Evolutionary conservation across 768 basidiomycete species (phyloP).

Genomic region (Calocera viscosa): DNA sequence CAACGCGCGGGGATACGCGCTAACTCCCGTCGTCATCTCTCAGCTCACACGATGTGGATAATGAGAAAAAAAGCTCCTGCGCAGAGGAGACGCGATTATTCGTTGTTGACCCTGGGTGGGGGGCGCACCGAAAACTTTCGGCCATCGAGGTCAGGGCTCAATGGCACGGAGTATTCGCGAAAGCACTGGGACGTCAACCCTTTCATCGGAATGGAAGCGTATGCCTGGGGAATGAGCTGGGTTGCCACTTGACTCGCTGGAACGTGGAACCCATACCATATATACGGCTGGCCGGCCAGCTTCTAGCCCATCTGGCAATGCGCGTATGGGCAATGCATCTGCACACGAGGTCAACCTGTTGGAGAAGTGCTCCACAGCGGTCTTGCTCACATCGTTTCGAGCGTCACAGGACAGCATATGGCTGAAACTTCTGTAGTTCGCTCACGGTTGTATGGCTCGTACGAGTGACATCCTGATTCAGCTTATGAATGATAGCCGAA

Average conservation of each 20-base stretch:
- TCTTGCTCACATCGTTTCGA: slow-evolving; percentile 7
- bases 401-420: slow-evolving; percentile 3
- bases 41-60: too few relatives aligned
- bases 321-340: not conserved
- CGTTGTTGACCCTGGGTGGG: not conserved
- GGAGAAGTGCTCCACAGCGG: not conserved
- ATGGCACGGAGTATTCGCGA: not conserved
- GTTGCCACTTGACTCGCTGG: not conserved
- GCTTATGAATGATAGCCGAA: not conserved
- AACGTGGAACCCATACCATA: not conserved
- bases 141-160: slow-evolving; percentile 1
- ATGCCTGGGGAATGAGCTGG: not conserved
- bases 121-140: slow-evolving; percentile 1
- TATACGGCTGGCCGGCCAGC: not conserved
- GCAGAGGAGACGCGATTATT: not conserved
- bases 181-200: not conserved
- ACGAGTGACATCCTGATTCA: not conserved
- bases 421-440: not conserved
- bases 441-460: not conserved
- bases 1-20: not conserved
- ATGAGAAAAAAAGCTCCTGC: not conserved
- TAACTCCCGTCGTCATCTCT: not conserved
- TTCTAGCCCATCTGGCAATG: not conserved
- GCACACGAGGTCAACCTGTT: not conserved
- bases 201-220: not conserved